phyloP scores from a whole-genome alignment of 345 rosid species.

The Pugionium dolabratum region DNA sequence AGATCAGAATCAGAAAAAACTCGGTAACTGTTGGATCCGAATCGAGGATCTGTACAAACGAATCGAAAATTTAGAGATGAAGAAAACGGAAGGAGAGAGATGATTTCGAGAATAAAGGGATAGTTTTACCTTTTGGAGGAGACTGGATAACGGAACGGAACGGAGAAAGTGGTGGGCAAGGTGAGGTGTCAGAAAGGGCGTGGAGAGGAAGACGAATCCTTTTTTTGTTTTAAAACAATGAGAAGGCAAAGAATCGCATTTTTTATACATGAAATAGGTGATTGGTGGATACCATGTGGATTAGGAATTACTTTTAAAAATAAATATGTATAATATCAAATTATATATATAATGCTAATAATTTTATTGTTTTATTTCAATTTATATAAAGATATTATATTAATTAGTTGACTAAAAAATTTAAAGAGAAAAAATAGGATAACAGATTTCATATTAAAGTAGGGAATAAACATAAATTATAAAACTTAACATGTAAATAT shows the following conservation, averaged over 20 bases:
- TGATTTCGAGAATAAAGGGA: conserved; percentile 14
- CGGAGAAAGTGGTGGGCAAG: conserved; percentile 31
- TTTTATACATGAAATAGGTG: conserved; percentile 27
- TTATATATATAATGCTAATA: no score
- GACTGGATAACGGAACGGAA: conserved; percentile 37
- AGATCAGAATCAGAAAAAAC: conserved; percentile 1
- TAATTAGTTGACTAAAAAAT: no score
- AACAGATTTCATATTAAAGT: no score
- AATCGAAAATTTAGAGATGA: conserved; percentile 13
- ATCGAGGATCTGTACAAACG: conserved; percentile 10
- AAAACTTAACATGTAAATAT: no score
- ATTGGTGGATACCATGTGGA: no score
- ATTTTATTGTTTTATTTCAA: no score
- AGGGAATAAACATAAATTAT: no score
- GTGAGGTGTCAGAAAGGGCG: conserved; percentile 40
- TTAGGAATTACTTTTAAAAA: no score
- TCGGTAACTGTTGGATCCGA: conserved; percentile 10
- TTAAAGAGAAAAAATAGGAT: no score
- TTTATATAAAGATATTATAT: no score
- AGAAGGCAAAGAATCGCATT: conserved; percentile 37
- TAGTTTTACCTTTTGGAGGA: conserved; percentile 4
- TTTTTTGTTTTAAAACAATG: background rate
- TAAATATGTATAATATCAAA: no score
- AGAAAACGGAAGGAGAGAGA: conserved; percentile 7
- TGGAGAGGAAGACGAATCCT: conserved; percentile 28